Evolutionary conservation across 129 eudicot species (phyloP).

Genomic region (Flaveria trinervia): DNA sequence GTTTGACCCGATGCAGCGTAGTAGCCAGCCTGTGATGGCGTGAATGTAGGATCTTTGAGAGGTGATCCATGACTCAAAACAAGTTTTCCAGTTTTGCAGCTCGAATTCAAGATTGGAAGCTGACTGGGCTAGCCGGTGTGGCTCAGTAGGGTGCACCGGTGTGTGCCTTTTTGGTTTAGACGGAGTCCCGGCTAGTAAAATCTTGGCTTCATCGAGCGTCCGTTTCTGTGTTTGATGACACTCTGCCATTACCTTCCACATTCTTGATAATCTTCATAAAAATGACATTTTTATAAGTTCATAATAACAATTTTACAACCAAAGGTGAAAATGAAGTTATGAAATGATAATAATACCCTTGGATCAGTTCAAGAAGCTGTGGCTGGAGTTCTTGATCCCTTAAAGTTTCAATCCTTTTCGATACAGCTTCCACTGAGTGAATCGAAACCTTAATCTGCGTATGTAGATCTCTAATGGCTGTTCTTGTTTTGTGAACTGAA

Average conservation of each 20-base stretch:
- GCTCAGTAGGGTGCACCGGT: slow-evolving; percentile 61
- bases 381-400: slow-evolving; percentile 96
- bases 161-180: slow-evolving; percentile 71
- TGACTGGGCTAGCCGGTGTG: slow-evolving; percentile 82
- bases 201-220: slow-evolving; percentile 91
- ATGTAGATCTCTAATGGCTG: slow-evolving; percentile 69
- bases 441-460: slow-evolving; percentile 94
- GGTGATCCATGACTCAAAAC: slow-evolving; percentile 83
- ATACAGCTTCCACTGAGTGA: slow-evolving; percentile 89
- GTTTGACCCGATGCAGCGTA: slow-evolving; percentile 62
- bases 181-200: slow-evolving; percentile 79
- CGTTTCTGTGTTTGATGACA: slow-evolving; percentile 91
- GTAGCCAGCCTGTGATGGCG: slow-evolving; percentile 86
- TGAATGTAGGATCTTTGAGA: slow-evolving; percentile 81
- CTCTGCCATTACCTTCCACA: slow-evolving; percentile 97
- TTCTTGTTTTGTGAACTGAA: slow-evolving; percentile 69
- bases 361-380: slow-evolving; percentile 79
- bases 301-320: background rate
- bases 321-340: background rate
- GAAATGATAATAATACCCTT: slow-evolving; percentile 61
- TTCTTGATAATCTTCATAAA: slow-evolving; percentile 66
- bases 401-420: slow-evolving; percentile 88
- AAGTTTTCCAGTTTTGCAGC: slow-evolving; percentile 79
- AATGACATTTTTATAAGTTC: background rate
- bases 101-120: slow-evolving; percentile 82